Base-by-base conservation (phyloP, 1,284 basidiomycete species). In the Trametes polyzona region DNA sequence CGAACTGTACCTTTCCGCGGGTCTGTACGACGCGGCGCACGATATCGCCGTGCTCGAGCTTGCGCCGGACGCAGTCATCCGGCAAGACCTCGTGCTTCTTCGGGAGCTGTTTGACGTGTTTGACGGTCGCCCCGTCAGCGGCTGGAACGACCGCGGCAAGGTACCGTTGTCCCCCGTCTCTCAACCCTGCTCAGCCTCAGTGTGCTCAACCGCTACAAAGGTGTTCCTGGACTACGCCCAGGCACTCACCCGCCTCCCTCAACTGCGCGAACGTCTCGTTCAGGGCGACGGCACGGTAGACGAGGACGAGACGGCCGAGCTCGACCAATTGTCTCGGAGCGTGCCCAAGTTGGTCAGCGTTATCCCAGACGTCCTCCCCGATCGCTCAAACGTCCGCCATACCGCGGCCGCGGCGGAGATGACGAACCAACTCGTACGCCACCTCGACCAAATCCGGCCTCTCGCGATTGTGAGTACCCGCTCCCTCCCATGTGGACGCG, bases 11-110 rank as follows among this genome's bases (percentile, higher is more conserved):
- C 76, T 94, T 43, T 72, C 83, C 23, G 93, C 94, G 1, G 83
- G 84, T 17, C 72, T 87, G 36, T 88, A 84, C 64, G 82, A 87
- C 43, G 76, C 83, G 6, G 95, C 96, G 0, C 95, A 98, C 70
- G 83, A 87, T 37, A 78, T 97, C 21, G 92, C 92, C 1, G 80
- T 95, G 27, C 74, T 79, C 6, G 87, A 95, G 62, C 83, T 99
- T n/a, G 93, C 93, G 8, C 93, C 95, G 1, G 96, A 98, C 66
- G 93, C 91, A 0, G 79, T 98, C 51, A 80, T 98, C 41, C 82
- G 92, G 9, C 83, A 87, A 47, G 96, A 98, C 71, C 73, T 88
- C 8, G 81, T 79, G 1, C 76, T 96, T 8, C 75, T 98, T n/a
- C 78, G 78, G 32, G 79, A 80, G n/a, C 71, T 98, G 11, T 92